Conservation (phyloP, 305 asterid species). For the Fraxinus paxiana region DNA sequence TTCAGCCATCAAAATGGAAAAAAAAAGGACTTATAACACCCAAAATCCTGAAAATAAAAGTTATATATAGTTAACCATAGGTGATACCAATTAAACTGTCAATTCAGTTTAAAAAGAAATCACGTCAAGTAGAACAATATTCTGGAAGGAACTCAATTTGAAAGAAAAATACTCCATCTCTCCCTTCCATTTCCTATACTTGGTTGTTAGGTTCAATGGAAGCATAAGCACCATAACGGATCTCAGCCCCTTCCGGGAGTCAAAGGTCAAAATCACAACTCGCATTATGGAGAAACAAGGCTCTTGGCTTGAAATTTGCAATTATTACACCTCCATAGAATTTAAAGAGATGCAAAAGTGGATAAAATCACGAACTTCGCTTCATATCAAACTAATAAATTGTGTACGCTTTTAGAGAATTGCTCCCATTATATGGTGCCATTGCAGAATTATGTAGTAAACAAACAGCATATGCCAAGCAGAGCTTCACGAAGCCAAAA, state of each 20-base stretch:
- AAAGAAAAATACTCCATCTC: background rate
- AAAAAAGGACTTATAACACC: slow-evolving; percentile 16
- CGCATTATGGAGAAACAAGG: background rate
- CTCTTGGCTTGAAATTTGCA: background rate
- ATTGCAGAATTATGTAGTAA: background rate
- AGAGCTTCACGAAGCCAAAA: background rate
- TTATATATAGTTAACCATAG: slow-evolving; percentile 1
- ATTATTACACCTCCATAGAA: background rate
- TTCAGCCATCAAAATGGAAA: slow-evolving; percentile 50
- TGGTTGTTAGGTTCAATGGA: background rate
- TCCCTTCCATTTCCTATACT: background rate
- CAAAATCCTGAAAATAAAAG: slow-evolving; percentile 29
- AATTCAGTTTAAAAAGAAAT: background rate
- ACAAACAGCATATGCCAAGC: background rate
- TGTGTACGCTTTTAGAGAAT: background rate
- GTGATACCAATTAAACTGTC: background rate
- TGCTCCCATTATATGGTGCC: background rate
- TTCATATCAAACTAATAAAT: background rate
- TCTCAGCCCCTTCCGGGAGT: background rate
- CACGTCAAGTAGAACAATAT: background rate
- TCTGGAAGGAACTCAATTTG: background rate
- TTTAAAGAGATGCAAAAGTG: background rate
- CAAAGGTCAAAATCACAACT: background rate
- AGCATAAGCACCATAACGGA: background rate
- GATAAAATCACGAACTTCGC: background rate